Conservation (phyloP, 805 yeast genomes). For the Myxozyma melibiosi region DNA sequence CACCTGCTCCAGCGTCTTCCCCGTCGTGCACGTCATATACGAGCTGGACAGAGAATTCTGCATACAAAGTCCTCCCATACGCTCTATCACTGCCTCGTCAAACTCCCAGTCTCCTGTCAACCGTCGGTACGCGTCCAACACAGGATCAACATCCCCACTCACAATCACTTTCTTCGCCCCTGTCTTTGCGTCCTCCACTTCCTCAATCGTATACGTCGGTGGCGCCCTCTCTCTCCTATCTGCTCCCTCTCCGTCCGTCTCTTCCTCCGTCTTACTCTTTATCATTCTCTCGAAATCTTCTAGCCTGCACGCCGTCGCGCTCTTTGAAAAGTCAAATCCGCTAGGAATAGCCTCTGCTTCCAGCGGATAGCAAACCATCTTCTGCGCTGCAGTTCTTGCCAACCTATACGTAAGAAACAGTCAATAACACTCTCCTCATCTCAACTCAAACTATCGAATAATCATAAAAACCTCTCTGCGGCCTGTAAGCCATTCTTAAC, state of each 20-base stretch:
- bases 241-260: background rate
- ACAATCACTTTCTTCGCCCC: slow-evolving; percentile 3
- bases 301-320: background rate
- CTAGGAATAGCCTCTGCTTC: slow-evolving; percentile 9
- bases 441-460: background rate
- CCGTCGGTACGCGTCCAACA: slow-evolving; percentile 14
- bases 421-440: background rate
- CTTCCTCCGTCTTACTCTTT: background rate
- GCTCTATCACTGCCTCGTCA: slow-evolving; percentile 1
- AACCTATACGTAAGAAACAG: slow-evolving; percentile 2
- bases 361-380: slow-evolving; percentile 9
- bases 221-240: background rate
- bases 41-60: background rate
- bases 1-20: background rate
- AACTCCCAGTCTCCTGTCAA: slow-evolving; percentile 22
- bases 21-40: background rate
- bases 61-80: slow-evolving; percentile 2
- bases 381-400: slow-evolving; percentile 18
- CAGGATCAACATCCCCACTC: slow-evolving; percentile 14
- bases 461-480: slow-evolving; percentile 13
- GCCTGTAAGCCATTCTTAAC: background rate
- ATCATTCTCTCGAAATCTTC: background rate
- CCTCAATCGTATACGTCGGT: slow-evolving; percentile 3
- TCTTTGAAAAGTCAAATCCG: background rate
- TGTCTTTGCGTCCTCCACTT: slow-evolving; percentile 4